Percentiles rank a stretch among this genome's conserved stretches.
These are phyloP conservation scores for Amylostereum areolatum DNA, from an alignment of 1,284 basidiomycete species.

Conservation along the genomic window DNA sequence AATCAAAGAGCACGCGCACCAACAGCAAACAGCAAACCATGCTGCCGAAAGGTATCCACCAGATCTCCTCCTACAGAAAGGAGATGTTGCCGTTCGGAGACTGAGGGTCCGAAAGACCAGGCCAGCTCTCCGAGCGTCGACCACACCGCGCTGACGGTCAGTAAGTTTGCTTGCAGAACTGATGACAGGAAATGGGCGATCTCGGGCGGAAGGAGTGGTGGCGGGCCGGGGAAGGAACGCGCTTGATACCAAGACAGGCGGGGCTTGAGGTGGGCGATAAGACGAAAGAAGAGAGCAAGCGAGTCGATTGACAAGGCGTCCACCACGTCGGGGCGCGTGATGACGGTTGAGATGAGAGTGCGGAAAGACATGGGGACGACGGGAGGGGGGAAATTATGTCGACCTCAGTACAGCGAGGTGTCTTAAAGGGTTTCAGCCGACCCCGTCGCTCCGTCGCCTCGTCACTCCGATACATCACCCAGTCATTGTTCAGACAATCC, in stretches of 20 bases:
- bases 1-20: background rate
- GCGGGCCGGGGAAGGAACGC: background rate
- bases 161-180: background rate
- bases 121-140: background rate
- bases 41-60: background rate
- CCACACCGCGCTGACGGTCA: background rate
- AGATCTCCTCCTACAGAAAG: background rate
- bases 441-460: too few relatives aligned
- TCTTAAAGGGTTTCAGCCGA: too few relatives aligned
- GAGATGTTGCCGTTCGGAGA: too few relatives aligned
- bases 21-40: background rate
- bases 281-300: background rate
- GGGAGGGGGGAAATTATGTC: too few relatives aligned
- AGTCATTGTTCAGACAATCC: too few relatives aligned
- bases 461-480: too few relatives aligned
- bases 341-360: too few relatives aligned
- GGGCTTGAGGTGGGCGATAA: background rate
- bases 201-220: background rate
- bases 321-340: too few relatives aligned
- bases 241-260: background rate
- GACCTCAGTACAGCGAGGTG: too few relatives aligned
- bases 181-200: background rate
- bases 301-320: background rate
- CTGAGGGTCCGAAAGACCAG: background rate
- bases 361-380: too few relatives aligned